Base-by-base conservation (phyloP, 2,329 filamentous ascomycete genomes). In the Claviceps pazoutovae region DNA sequence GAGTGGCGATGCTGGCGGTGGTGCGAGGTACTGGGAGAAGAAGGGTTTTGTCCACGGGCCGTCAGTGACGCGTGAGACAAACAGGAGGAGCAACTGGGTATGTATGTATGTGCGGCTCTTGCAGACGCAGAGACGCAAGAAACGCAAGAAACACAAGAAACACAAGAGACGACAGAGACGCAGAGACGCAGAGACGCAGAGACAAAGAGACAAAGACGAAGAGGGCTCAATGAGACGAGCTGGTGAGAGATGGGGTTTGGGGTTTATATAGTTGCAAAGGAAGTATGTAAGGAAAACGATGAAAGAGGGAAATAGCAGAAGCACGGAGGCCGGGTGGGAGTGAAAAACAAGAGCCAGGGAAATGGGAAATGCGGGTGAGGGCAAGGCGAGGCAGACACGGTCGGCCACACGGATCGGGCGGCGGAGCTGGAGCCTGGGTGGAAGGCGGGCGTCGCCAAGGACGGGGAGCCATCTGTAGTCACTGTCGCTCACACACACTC, bases 311-410 rank as follows among this genome's bases (percentile, higher is more conserved):
- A 46, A 52, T 46, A 42, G 49, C 26, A 42, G 17, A 26, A 26
- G n/a, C 21, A 17, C 23, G 42, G 21, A 26, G 19, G n/a, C 34
- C 43, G 41, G 21, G 50, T n/a, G 50, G 23, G 30, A 36, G 45
- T 38, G 23, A 36, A 37, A 26, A 16, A 16, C 23, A 19, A 42
- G 19, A 37, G 21, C 47, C 38, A 48, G 36, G 43, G 19, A 19
- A 48, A 16, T 34, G 30, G 45, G 45, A 39, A 48, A 38, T 43
- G 52, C 44, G 52, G 48, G 49, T 26, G 52, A 53, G 48, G 48
- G 38, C 43, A 42, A 50, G 44, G 42, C 37, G 38, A 41, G 37
- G 46, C 46, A 54, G 53, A 54, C 53, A 54, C 53, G 53, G 53
- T 50, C 53, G 30, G 30, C 30, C 30, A 34, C 9, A 11, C 30